phyloP scores from a whole-genome alignment of 2,329 filamentous ascomycete species.

The Hypoxylon sp. region DNA sequence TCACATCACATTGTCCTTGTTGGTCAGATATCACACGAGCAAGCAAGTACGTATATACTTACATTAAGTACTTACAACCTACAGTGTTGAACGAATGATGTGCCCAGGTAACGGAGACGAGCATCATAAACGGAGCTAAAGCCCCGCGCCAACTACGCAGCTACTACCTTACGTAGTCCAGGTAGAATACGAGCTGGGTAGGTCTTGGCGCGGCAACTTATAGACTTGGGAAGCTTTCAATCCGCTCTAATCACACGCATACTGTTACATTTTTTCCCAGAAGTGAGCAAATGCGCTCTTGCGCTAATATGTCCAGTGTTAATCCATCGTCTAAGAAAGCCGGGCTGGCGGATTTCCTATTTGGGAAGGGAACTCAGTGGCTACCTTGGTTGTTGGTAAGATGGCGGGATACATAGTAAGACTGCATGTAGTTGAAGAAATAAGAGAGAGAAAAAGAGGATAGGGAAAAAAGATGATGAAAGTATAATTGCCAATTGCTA shows the following conservation, averaged over 20 bases:
- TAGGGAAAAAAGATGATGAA: background rate
- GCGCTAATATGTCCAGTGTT: background rate
- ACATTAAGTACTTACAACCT: background rate
- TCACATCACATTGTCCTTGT: constrained; percentile 4
- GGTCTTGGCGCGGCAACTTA: constrained; percentile 36
- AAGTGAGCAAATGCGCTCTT: background rate
- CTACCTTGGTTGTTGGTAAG: background rate
- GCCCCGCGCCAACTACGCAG: constrained; percentile 31
- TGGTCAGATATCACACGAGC: constrained; percentile 18
- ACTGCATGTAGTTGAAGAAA: background rate
- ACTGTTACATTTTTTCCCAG: constrained; percentile 26
- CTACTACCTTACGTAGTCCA: background rate
- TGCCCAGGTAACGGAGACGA: background rate
- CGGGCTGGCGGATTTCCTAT: constrained; percentile 20
- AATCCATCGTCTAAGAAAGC: background rate
- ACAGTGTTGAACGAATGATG: too few relatives aligned
- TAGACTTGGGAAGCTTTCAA: background rate
- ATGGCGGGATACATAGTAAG: background rate
- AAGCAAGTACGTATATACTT: background rate
- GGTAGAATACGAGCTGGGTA: constrained; percentile 43
- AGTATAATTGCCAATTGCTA: background rate
- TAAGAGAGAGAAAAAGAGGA: background rate
- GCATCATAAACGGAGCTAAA: background rate
- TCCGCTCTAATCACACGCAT: constrained; percentile 38
- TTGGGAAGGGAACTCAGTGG: constrained; percentile 6